Percentiles rank a stretch among this genome's conserved stretches.
These are phyloP conservation scores for Xylariales sp. DNA, from an alignment of 2,329 filamentous ascomycete species.

Conservation along the genomic window DNA sequence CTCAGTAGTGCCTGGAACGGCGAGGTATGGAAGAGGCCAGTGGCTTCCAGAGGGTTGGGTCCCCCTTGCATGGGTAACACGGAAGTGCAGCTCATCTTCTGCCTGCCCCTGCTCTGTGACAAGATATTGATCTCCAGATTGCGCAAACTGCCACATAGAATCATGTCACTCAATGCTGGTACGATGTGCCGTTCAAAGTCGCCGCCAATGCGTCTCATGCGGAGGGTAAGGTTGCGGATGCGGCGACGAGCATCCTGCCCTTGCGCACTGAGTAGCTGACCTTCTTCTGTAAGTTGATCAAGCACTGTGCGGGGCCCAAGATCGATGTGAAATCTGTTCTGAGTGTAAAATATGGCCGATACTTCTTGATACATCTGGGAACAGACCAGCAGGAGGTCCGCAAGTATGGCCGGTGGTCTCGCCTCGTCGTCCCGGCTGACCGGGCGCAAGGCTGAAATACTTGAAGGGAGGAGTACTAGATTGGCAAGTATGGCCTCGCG, in stretches of 20 bases:
- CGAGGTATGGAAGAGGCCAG: slow-evolving; percentile 17
- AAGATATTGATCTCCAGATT: slow-evolving; percentile 20
- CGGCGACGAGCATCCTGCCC: slow-evolving; percentile 22
- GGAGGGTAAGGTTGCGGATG: slow-evolving; percentile 21
- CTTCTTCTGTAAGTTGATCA: slow-evolving; percentile 19
- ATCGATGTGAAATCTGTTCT: slow-evolving; percentile 25
- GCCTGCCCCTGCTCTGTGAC: slow-evolving; percentile 12
- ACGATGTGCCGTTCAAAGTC: slow-evolving; percentile 24
- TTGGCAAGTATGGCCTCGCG: slow-evolving; percentile 20
- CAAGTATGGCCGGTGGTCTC: slow-evolving; percentile 2
- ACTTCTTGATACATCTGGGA: slow-evolving; percentile 29
- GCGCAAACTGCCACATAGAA: slow-evolving; percentile 22
- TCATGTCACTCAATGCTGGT: slow-evolving; percentile 26
- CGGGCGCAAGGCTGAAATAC: too few species aligned
- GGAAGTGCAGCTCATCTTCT: neutral
- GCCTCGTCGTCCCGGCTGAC: too few species aligned
- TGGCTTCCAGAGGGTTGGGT: slow-evolving; percentile 8
- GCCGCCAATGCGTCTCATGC: slow-evolving; percentile 24
- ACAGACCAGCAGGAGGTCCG: slow-evolving; percentile 22
- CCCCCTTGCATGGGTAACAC: neutral
- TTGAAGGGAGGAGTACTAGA: slow-evolving; percentile 20
- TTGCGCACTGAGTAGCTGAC: slow-evolving; percentile 25
- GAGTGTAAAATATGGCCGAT: slow-evolving; percentile 25
- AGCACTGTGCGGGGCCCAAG: slow-evolving; percentile 23
- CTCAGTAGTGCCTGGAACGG: slow-evolving; percentile 33